Base-by-base conservation (phyloP, 768 basidiomycete species). In the Rhodotorula taiwanensis region DNA sequence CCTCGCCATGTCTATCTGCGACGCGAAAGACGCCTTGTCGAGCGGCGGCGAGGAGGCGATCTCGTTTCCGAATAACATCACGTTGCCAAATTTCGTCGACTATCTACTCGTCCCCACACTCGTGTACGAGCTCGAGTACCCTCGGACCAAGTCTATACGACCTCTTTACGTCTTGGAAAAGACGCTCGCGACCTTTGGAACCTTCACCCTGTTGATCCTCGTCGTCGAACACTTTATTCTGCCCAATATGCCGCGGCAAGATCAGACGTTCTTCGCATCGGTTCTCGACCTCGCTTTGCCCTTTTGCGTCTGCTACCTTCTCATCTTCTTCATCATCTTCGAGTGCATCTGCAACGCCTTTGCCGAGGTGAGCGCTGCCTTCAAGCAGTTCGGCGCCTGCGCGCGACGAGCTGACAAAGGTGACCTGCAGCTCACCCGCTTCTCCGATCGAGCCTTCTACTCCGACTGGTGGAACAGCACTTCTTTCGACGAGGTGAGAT, bases 391-490 rank as follows among this genome's bases (percentile, higher is more conserved):
- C n/a, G n/a, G n/a, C n/a, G n/a, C n/a, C n/a, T n/a, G n/a, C n/a
- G n/a, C n/a, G n/a, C n/a, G n/a, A n/a, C n/a, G n/a, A n/a, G n/a
- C n/a, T n/a, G n/a, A n/a, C n/a, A n/a, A n/a, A n/a, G n/a, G n/a
- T n/a, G 10, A 23, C 31, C 55, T 8, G 41, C 60, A 61, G 56
- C 48, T 50, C 43, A 60, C 47, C 66, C 90, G 89, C 74, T 99
- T 99, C 73, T 89, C 90, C n/a, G 94, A 99, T 74, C 81, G 94
- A 50, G 87, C 90, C 69, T 99, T 98, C 76, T 99, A 98, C 74
- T 89, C 92, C 76, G 94, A 95, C 75, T 97, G 93, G 56, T n/a
- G 30, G 36, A 30, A 25, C 48, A 30, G 18, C 39, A 30, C 30
- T 54, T 47, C 45, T 9, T 14, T 27, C 33, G 18, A 23, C 30